Conservation (phyloP, 352 stramenopile species). For the Phytophthora ramorum region DNA sequence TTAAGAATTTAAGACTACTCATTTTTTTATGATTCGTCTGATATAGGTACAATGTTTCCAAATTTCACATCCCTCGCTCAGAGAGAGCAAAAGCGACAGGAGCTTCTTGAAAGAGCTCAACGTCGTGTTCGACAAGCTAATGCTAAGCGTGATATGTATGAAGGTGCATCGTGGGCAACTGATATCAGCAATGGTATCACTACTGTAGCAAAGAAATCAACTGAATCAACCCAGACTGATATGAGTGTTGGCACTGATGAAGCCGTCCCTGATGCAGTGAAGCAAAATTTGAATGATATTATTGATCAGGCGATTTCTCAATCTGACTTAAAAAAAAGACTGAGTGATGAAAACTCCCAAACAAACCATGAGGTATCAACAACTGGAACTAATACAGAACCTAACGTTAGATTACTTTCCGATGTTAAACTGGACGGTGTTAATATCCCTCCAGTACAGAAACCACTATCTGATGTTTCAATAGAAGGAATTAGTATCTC, state of each 20-base stretch:
- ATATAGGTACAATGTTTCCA: not conserved
- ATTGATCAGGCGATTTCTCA: too few species aligned
- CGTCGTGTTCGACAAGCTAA: conserved; percentile 13
- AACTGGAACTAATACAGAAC: not conserved
- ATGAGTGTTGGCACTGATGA: too few species aligned
- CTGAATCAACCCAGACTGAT: conserved; percentile 5
- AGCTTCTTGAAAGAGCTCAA: conserved; percentile 18
- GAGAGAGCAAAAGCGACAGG: too few species aligned
- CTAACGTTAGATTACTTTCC: too few species aligned
- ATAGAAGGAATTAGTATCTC: not conserved
- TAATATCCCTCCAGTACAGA: too few species aligned
- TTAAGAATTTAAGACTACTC: not conserved
- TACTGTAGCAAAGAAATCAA: not conserved
- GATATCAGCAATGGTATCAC: not conserved
- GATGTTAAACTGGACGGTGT: too few species aligned
- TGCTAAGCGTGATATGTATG: conserved; percentile 24
- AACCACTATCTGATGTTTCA: not conserved
- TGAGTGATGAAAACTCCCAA: conserved; percentile 8
- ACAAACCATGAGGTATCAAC: conserved; percentile 10
- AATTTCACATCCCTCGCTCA: not conserved
- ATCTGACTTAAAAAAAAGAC: conserved; percentile 14
- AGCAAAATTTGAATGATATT: too few species aligned
- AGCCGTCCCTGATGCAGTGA: too few species aligned
- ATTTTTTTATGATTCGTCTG: not conserved
- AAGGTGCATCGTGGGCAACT: conserved; percentile 17